Base-by-base conservation (phyloP, 306 rosid genomes). In the Luffa acutangula region DNA sequence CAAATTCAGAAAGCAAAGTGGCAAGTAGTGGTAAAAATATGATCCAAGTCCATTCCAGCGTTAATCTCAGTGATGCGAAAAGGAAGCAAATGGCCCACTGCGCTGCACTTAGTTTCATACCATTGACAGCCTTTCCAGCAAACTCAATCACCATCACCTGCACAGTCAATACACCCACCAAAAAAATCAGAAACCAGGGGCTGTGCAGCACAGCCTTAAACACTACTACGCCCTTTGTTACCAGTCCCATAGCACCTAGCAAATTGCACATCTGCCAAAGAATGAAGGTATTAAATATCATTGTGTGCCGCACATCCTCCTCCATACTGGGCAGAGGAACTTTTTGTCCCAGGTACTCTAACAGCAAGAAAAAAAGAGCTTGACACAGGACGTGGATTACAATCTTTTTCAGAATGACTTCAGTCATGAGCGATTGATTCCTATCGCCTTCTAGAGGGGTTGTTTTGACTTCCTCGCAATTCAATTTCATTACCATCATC, bases 401-500 rank as follows among this genome's bases (percentile, higher is more conserved):
- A 81, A 89, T 71, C 82, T 59, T 85, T 77, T 36, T 82, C 85
- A 81, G 53, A 25, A 82, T 81, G 75, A 20, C 74, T 60, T 65
- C 62, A 74, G 90, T 86, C 57, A 85, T 37, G 9, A 89, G 37
- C 20, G 54, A 2, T 69, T 69, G 37, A 2, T 69, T 10, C 75
- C 53, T 45, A 42, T n/a, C 2, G 54, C 54, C 37, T 70, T 7
- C 5, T 1, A 70, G 69, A 36, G 63, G n/a, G n/a, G n/a, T n/a
- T 59, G 71, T 77, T 60, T 75, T 76, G 6, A 76, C 78, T 48
- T 81, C 83, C 20, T 77, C 31, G 6, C 62, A 42, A 31, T 76
- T 83, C 10, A 85, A 77, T 74, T 87, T 82, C 93, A 90, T 88
- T 60, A 21, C 77, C 93, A 90, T 87, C 92, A 88, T 87, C 21